Conservation (phyloP, 163 green algal species). For the Scenedesmus sp. region DNA sequence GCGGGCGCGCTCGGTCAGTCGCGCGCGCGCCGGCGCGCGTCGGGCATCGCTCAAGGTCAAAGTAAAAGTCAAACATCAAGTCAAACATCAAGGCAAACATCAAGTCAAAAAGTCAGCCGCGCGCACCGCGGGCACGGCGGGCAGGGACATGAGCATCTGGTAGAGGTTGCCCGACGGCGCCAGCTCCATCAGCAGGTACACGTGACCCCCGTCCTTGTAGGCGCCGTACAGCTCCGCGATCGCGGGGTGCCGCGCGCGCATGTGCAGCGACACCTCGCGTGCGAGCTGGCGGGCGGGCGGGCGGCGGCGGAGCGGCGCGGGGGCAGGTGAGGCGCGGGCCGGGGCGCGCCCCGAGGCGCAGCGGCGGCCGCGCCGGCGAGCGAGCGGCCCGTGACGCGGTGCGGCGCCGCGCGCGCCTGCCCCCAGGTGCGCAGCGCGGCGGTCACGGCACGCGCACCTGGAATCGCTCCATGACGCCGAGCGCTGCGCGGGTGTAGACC, state of each 20-base stretch:
- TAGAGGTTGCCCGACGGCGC: slow-evolving; percentile 76
- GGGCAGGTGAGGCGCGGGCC: too few species aligned
- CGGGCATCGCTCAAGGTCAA: background rate
- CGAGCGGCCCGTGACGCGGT: too few species aligned
- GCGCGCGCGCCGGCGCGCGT: too few species aligned
- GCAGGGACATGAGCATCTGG: slow-evolving; percentile 38
- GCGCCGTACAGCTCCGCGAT: slow-evolving; percentile 71
- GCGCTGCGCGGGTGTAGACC: slow-evolving; percentile 53
- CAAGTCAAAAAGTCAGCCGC: background rate
- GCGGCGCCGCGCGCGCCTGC: too few species aligned
- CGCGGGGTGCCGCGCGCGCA: slow-evolving; percentile 59
- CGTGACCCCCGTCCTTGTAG: slow-evolving; percentile 81
- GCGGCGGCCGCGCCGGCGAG: too few species aligned
- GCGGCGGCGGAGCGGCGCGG: too few species aligned
- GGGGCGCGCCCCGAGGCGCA: too few species aligned
- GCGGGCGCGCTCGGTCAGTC: too few species aligned
- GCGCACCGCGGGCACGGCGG: background rate
- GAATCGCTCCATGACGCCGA: slow-evolving; percentile 62
- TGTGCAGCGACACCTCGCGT: slow-evolving; percentile 63
- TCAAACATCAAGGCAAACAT: slow-evolving; percentile 40
- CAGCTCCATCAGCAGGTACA: slow-evolving; percentile 92
- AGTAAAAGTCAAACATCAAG: background rate
- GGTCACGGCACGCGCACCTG: slow-evolving; percentile 50
- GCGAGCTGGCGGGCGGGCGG: slow-evolving; percentile 43
- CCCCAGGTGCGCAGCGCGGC: too few species aligned